Conservation (phyloP, 139 green algal genomes). For the Eudorina sp. region DNA sequence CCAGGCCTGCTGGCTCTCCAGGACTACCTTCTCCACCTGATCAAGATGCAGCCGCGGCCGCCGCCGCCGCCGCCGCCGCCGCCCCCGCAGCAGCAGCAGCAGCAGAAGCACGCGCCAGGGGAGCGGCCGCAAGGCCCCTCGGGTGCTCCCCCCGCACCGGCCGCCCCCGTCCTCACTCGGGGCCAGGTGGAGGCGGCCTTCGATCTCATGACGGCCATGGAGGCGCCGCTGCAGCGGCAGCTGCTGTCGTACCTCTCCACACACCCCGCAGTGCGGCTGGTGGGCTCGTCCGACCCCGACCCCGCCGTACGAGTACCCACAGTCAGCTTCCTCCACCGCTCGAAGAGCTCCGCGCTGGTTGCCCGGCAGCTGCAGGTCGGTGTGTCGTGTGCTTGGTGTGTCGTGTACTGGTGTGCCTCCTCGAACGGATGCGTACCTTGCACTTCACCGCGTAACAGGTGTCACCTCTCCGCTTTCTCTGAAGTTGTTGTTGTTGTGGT, state of each 20-base stretch:
- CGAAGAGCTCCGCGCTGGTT: slow-evolving; percentile 3
- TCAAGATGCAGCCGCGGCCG: neutral
- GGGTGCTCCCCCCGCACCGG: neutral
- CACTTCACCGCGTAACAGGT: no score
- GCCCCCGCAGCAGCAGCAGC: neutral
- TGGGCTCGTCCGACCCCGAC: neutral
- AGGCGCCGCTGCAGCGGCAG: slow-evolving; percentile 24
- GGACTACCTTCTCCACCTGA: slow-evolving; percentile 31
- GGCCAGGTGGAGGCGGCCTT: slow-evolving; percentile 40
- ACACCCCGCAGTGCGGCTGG: slow-evolving; percentile 13
- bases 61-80: neutral
- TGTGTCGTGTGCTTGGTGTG: no score
- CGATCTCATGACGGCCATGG: slow-evolving; percentile 1
- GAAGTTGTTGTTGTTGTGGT: no score
- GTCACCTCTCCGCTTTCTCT: no score
- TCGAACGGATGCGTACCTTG: no score
- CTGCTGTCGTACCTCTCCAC: slow-evolving; percentile 1
- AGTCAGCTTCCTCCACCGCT: slow-evolving; percentile 43
- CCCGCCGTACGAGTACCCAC: slow-evolving; percentile 15
- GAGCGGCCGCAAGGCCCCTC: neutral
- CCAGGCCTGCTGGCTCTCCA: slow-evolving; percentile 42
- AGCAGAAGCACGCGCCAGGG: neutral
- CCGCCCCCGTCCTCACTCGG: no score
- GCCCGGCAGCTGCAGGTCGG: slow-evolving; percentile 32
- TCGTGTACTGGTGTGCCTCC: no score